Conservation (phyloP, 805 yeast genomes). For the Candida germanica region DNA sequence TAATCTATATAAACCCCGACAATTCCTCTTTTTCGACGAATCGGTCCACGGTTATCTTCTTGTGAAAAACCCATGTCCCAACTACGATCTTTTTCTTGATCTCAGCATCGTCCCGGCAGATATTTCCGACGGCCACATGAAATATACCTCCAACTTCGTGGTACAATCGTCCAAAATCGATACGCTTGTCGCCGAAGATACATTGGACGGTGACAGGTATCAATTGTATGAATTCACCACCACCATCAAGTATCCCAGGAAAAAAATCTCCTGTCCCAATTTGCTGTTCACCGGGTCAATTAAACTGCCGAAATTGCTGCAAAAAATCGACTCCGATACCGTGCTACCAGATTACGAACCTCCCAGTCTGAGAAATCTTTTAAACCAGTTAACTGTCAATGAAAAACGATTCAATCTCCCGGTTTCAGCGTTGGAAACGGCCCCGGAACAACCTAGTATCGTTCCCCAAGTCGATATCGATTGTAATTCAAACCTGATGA, state of each 20-base stretch:
- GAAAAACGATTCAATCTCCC: background rate
- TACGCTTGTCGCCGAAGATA: background rate
- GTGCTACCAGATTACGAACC: slow-evolving; percentile 5
- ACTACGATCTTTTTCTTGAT: slow-evolving; percentile 6
- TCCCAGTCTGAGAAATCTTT: slow-evolving; percentile 4
- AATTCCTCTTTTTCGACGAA: slow-evolving; percentile 8
- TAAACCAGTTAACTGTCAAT: slow-evolving; percentile 2
- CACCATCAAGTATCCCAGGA: slow-evolving; percentile 30
- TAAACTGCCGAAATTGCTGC: slow-evolving; percentile 12
- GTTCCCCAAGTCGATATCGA: background rate
- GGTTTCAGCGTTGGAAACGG: background rate
- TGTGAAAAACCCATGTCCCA: background rate
- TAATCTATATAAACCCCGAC: slow-evolving; percentile 2
- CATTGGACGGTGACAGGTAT: background rate
- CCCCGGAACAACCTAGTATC: background rate
- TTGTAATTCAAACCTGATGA: background rate
- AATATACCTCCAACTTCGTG: background rate
- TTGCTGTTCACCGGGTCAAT: slow-evolving; percentile 19
- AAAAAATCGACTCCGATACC: slow-evolving; percentile 1
- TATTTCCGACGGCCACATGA: slow-evolving; percentile 10
- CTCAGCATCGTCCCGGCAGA: slow-evolving; percentile 13
- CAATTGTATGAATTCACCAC: slow-evolving; percentile 28
- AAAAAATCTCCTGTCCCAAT: slow-evolving; percentile 25
- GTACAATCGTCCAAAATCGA: slow-evolving; percentile 1
- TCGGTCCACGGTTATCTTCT: slow-evolving; percentile 4